These are phyloP conservation scores for Orbilia blumenaviensis DNA, from an alignment of 2,329 filamentous ascomycete species.

Conservation along the genomic window DNA sequence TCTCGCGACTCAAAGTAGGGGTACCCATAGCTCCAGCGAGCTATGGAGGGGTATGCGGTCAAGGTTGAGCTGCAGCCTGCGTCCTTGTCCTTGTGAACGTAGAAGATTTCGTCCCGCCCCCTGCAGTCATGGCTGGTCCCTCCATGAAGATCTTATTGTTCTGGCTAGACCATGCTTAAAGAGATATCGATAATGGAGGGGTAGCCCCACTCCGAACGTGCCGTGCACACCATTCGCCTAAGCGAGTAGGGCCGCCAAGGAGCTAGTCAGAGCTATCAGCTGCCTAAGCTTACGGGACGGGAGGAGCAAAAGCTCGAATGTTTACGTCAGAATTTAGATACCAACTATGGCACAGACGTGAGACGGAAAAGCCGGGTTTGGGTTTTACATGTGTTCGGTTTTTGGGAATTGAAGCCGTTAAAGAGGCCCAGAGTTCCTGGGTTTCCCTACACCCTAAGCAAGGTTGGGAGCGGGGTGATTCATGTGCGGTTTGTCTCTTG, in stretches of 20 bases:
- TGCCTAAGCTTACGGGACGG: slow-evolving; percentile 50
- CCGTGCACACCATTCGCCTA: slow-evolving; percentile 47
- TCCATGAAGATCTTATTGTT: slow-evolving; percentile 44
- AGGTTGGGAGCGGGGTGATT: slow-evolving; percentile 7
- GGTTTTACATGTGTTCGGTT: slow-evolving; percentile 1
- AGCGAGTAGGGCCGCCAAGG: slow-evolving; percentile 46
- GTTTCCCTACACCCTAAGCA: slow-evolving; percentile 1
- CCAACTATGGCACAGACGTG: slow-evolving; percentile 19
- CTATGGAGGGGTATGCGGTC: slow-evolving; percentile 3
- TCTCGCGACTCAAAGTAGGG: slow-evolving; percentile 20
- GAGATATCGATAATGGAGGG: slow-evolving; percentile 51
- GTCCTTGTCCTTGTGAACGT: slow-evolving; percentile 43
- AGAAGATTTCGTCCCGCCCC: slow-evolving; percentile 51
- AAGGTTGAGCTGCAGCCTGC: slow-evolving; percentile 42
- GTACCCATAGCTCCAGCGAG: slow-evolving; percentile 39
- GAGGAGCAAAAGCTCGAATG: slow-evolving; percentile 29
- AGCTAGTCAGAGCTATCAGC: slow-evolving; percentile 42
- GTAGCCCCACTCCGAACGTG: slow-evolving; percentile 45
- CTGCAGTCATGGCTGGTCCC: slow-evolving; percentile 42
- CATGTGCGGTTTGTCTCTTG: neutral
- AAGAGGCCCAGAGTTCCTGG: neutral
- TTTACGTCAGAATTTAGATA: slow-evolving; percentile 48
- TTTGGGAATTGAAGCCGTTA: slow-evolving; percentile 6
- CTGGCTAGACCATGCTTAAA: slow-evolving; percentile 24
- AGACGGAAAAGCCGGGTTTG: slow-evolving; percentile 37